These are phyloP conservation scores for Clonostachys rhizophaga DNA, from an alignment of 2,329 filamentous ascomycete genomes.

Conservation along the genomic window DNA sequence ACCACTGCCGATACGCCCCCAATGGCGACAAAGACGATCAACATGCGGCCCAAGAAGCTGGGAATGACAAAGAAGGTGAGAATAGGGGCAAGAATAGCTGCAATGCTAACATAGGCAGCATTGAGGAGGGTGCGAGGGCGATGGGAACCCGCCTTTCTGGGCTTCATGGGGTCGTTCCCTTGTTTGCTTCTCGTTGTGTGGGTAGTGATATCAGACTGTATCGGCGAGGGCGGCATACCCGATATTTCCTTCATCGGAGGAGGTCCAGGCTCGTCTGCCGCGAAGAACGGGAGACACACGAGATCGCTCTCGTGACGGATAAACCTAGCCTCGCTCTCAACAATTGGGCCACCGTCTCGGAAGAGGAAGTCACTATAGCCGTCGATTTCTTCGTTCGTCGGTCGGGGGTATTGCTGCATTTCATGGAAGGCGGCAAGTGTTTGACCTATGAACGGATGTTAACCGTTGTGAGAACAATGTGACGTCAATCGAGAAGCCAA, in stretches of 20 bases:
- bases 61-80: constrained; percentile 54
- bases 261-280: constrained; percentile 1
- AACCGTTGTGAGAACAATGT: background rate
- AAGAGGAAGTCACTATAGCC: constrained; percentile 48
- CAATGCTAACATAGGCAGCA: constrained; percentile 10
- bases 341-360: constrained; percentile 42
- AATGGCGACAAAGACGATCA: constrained; percentile 48
- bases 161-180: background rate
- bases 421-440: constrained; percentile 54
- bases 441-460: constrained; percentile 35
- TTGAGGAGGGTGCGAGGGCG: background rate
- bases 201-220: background rate
- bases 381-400: constrained; percentile 36
- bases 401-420: constrained; percentile 42
- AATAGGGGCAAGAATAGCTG: constrained; percentile 47
- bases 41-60: constrained; percentile 51
- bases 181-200: background rate
- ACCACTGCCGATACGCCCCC: constrained; percentile 29
- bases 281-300: constrained; percentile 24
- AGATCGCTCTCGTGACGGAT: constrained; percentile 52
- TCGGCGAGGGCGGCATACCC: constrained; percentile 2
- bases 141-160: background rate
- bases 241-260: constrained; percentile 6
- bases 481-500: background rate
- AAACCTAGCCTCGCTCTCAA: constrained; percentile 55